Percentiles rank a stretch among this genome's conserved stretches.
These are phyloP conservation scores for Deuterostichococcus epilithicus DNA, from an alignment of 139 green algal genomes.

Conservation along the genomic window DNA sequence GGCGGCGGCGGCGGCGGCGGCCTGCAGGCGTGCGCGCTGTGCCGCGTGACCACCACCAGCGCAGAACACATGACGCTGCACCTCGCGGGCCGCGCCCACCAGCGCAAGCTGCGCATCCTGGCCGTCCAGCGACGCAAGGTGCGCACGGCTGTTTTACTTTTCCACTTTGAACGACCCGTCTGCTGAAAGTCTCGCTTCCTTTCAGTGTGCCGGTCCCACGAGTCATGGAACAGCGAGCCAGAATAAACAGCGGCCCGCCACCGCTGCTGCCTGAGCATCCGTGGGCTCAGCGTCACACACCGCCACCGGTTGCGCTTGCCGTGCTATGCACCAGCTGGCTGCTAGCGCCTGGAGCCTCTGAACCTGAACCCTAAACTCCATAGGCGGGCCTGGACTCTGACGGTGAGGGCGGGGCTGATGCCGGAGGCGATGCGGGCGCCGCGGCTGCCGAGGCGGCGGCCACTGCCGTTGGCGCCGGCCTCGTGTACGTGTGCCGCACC, in stretches of 20 bases:
- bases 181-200: not conserved
- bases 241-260: too few species aligned
- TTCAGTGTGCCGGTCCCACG: not conserved
- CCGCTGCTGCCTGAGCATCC: too few species aligned
- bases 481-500: not conserved
- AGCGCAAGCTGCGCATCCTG: slow-evolving; percentile 3
- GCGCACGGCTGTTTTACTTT: not conserved
- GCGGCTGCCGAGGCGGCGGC: not conserved
- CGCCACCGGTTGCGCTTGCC: too few species aligned
- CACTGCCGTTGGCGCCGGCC: not conserved
- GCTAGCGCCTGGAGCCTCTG: not conserved
- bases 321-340: not conserved
- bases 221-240: too few species aligned
- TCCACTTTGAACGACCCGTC: not conserved
- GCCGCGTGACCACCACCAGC: slow-evolving; percentile 22
- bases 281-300: too few species aligned
- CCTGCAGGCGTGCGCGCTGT: slow-evolving; percentile 23
- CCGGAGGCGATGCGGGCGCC: not conserved
- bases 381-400: not conserved
- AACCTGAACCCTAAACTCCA: not conserved
- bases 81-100: slow-evolving; percentile 20
- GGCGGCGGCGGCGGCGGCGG: not conserved
- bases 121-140: not conserved
- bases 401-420: too few species aligned
- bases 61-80: slow-evolving; percentile 22